Percentiles rank a stretch among this genome's conserved stretches.
Evolutionary conservation across 768 basidiomycete species (phyloP).

Genomic region (Crucibulum laeve): DNA sequence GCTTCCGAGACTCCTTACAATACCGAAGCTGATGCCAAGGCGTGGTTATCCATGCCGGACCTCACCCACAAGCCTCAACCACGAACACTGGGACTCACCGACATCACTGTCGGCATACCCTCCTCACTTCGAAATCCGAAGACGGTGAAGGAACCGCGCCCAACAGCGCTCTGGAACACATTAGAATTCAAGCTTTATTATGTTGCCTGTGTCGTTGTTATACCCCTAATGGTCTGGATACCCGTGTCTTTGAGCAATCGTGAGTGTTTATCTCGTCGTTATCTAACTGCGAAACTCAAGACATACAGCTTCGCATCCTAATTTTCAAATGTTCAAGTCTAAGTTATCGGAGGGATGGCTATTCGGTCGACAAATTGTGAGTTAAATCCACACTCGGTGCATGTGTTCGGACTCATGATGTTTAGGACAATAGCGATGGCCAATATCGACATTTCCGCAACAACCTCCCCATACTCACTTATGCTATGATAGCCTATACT

Average conservation of each 20-base stretch:
- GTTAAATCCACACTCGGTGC: slow-evolving; percentile 21
- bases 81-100: slow-evolving; percentile 27
- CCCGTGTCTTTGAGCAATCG: slow-evolving; percentile 70
- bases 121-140: slow-evolving; percentile 27
- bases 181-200: slow-evolving; percentile 80
- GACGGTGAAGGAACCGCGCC: slow-evolving; percentile 15
- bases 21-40: too few species aligned
- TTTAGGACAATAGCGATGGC: slow-evolving; percentile 85
- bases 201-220: slow-evolving; percentile 48
- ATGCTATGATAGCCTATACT: slow-evolving; percentile 49
- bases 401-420: slow-evolving; percentile 4
- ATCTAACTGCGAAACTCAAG: not conserved
- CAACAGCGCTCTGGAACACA: slow-evolving; percentile 69
- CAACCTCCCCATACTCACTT: slow-evolving; percentile 64
- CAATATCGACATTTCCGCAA: slow-evolving; percentile 89
- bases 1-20: too few species aligned
- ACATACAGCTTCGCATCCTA: slow-evolving; percentile 64
- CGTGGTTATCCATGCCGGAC: too few species aligned
- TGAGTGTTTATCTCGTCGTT: slow-evolving; percentile 36
- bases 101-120: slow-evolving; percentile 55
- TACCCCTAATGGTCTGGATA: slow-evolving; percentile 76
- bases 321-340: slow-evolving; percentile 57
- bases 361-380: slow-evolving; percentile 71
- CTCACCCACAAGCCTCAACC: too few species aligned
- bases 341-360: slow-evolving; percentile 78